A percentile compares a stretch with the other conserved stretches of the same genome.
Conservation (phyloP, 176 grass and related monocot genomes). For the Musa beccarii region DNA sequence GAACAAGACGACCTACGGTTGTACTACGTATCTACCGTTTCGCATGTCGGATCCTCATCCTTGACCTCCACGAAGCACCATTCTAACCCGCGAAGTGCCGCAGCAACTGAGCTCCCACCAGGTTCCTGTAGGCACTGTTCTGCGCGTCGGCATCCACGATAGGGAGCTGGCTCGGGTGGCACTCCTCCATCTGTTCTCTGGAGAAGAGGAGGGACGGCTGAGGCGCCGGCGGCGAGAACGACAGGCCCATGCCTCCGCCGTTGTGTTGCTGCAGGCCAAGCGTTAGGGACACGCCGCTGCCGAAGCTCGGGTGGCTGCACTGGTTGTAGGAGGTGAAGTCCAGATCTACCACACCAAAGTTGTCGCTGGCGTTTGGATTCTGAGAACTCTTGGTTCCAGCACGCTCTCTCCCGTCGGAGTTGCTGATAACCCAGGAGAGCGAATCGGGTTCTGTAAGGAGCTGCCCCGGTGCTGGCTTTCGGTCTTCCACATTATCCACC, state of each 20-base stretch:
- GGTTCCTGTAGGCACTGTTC: slow-evolving; percentile 5
- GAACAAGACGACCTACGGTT: no score
- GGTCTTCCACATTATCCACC: neutral
- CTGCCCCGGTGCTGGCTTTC: slow-evolving; percentile 7
- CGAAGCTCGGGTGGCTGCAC: neutral
- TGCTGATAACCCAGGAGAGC: slow-evolving; percentile 13
- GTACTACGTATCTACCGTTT: no score
- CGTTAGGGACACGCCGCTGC: slow-evolving; percentile 1
- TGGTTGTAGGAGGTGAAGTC: slow-evolving; percentile 14
- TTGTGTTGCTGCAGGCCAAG: slow-evolving; percentile 18
- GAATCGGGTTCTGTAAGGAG: slow-evolving; percentile 2
- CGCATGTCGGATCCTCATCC: no score
- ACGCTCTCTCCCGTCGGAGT: neutral
- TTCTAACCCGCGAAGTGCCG: slow-evolving; percentile 10
- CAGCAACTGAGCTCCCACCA: slow-evolving; percentile 9
- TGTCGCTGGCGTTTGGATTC: neutral
- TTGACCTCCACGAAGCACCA: neutral
- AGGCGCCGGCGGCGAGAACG: slow-evolving; percentile 14
- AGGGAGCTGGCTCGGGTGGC: neutral
- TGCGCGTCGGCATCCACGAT: neutral
- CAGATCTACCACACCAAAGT: neutral
- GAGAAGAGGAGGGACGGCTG: neutral
- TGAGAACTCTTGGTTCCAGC: neutral
- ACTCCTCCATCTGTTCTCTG: neutral
- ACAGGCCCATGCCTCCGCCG: slow-evolving; percentile 8